Evolutionary conservation across 1,139 yeast species (phyloP), one percentile per base, ranked within the genome.

Genomic region (Magnusiomyces fungicola): DNA sequence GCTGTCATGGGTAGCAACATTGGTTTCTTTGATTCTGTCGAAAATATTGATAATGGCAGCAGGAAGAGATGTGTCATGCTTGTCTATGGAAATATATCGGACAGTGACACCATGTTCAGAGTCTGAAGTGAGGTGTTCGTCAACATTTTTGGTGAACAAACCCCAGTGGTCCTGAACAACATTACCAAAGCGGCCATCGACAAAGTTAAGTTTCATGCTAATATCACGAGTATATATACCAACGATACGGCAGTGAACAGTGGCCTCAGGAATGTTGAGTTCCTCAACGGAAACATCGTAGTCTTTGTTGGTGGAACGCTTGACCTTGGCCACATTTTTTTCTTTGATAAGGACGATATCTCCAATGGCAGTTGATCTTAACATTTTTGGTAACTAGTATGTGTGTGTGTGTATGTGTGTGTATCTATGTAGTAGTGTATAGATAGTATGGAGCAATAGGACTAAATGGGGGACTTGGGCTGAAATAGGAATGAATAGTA

Each of bases 201-300:
- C 16, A 27, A 32, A 50, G 22, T 37, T 40, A 9, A 50, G 38
- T 16, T 34, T 39, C 34, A 34, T 32, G 10, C 40, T n/a, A 2
- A 30, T 37, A 16, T 45, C 43, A 19, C 53, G 30, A 40, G 53
- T 47, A 29, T 50, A 50, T 10, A 47, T 30, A 16, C 44, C 50
- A 19, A 46, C 38, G 10, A 50, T 45, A 29, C 53, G 50, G 44
- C 46, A 49, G 27, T 50, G 47, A 19, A 50, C 41, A 22, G 53
- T 47, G 9, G 53, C 43, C 14, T 50, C 50, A 24, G 48, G 50
- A 22, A 50, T 50, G 45, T 50, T 41, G 5, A 47, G 46, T 14
- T 50, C 52, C 12, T 45, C 30, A 12, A 29, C 27, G 9, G 29
- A 18, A 24, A 43, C n/a, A 3, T 45, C 47, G 23, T 34, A 16